Base-by-base conservation (phyloP, 257 asterid genomes). In the Solanum habrochaites region DNA sequence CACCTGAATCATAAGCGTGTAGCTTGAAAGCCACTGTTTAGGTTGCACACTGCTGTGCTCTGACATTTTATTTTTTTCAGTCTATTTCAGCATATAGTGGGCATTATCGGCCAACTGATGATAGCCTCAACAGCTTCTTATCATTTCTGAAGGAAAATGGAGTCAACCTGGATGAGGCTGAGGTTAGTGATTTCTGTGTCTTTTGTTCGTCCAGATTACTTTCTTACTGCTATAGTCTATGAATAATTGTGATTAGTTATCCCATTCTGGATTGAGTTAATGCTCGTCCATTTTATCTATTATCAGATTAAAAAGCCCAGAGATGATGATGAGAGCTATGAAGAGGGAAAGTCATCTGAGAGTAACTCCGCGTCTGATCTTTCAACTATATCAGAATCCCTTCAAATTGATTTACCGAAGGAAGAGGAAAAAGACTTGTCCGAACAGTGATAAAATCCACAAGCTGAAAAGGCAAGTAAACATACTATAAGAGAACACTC, bases 21-120 rank as follows among this genome's bases (percentile, higher is more conserved):
- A 78, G 64, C 40, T 78, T 47, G 29, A 16, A 47, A 9, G 42
- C 27, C 8, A 31, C 67, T n/a, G 45, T 42, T 69, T 27, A 8
- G 37, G 37, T 85, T 67, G 81, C 83, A 29, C 31, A 29, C 35
- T 15, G 31, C 35, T 85, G 87, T 45, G 82, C 69, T 85, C 80
- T 85, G 83, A 70, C 32, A n/a, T 70, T 70, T 85, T 37, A 42
- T 20, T 64, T 14, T 89, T 87, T 83, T 47, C 93, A 97, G 99
- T 84, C 93, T 58, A 93, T 97, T 88, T 97, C 99, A 86, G 94
- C 99, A 83, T 97, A 96, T 91, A 97, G 99, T 43, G 99, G 99
- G 77, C 99, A 97, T 92, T 97, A 97, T 90, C 95, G 90, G 90
- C 99, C 99, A 83, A 94, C 97, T 9, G 99, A 96, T 82, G 98